Conservation (phyloP, 371 early-diverging fungal genomes). For the Apophysomyces ossiformis region DNA sequence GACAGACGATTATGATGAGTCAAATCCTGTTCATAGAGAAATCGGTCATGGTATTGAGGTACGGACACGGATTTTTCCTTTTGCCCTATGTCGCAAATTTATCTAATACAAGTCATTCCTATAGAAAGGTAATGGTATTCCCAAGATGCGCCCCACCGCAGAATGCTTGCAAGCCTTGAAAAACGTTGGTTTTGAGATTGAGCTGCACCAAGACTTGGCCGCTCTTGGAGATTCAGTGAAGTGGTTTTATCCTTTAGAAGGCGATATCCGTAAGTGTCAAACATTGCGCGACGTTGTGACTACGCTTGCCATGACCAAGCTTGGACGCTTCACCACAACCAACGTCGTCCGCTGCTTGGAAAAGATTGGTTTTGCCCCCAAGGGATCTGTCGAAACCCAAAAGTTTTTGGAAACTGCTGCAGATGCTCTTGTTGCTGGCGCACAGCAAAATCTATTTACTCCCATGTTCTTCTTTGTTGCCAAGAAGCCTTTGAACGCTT, state of each 20-base stretch:
- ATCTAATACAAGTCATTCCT: background rate
- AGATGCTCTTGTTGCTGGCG: conserved; percentile 81
- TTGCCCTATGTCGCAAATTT: background rate
- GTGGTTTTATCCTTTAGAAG: conserved; percentile 87
- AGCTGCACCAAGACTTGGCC: conserved; percentile 72
- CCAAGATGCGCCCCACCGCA: conserved; percentile 76
- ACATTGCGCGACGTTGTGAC: conserved; percentile 65
- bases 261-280: conserved; percentile 59
- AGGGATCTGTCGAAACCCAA: conserved; percentile 83
- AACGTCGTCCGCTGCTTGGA: conserved; percentile 74
- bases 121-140: conserved; percentile 78
- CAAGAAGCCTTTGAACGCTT: conserved; percentile 69
- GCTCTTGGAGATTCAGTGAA: conserved; percentile 66
- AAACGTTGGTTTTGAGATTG: conserved; percentile 86
- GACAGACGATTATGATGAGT: conserved; percentile 82
- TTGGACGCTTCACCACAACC: conserved; percentile 68
- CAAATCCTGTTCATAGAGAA: conserved; percentile 71
- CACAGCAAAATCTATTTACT: conserved; percentile 78
- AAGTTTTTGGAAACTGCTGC: conserved; percentile 80
- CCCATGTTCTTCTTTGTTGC: conserved; percentile 95
- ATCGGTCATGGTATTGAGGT: conserved; percentile 85
- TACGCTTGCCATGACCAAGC: conserved; percentile 55
- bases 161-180: conserved; percentile 77
- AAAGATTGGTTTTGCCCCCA: conserved; percentile 79
- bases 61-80: background rate